Percentiles rank a stretch among this genome's conserved stretches.
These are phyloP conservation scores for Circinella minor DNA, from an alignment of 371 early-diverging fungal genomes.

Conservation along the genomic window DNA sequence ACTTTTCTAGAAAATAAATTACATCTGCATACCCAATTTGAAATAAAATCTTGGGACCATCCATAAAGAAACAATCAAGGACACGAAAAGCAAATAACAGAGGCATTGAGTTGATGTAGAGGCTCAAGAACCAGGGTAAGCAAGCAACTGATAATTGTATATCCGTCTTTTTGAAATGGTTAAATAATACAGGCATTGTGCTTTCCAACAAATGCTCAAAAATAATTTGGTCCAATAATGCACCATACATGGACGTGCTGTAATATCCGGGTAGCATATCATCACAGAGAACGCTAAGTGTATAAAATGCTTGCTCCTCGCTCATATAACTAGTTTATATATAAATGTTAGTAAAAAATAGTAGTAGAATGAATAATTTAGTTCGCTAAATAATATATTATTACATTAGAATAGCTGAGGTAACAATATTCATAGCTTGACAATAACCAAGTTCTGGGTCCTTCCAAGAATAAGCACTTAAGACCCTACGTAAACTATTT, in stretches of 20 bases:
- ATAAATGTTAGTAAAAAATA: neutral
- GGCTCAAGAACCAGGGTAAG: conserved; percentile 95
- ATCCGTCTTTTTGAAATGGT: conserved; percentile 83
- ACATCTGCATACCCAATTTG: conserved; percentile 72
- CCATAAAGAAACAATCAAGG: conserved; percentile 94
- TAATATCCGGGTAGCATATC: conserved; percentile 94
- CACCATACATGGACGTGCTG: conserved; percentile 97
- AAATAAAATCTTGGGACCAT: conserved; percentile 93
- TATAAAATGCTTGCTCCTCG: conserved; percentile 98
- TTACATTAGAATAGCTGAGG: conserved; percentile 89
- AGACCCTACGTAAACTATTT: conserved; percentile 84
- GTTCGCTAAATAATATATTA: neutral
- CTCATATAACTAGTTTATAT: conserved; percentile 69
- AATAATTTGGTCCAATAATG: conserved; percentile 91
- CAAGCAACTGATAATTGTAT: conserved; percentile 95
- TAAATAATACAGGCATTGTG: conserved; percentile 78
- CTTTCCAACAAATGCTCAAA: conserved; percentile 87
- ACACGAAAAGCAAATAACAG: conserved; percentile 86
- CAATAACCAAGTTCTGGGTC: conserved; percentile 96
- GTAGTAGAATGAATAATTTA: too few species aligned
- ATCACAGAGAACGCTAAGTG: conserved; percentile 87
- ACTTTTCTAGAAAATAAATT: too few species aligned
- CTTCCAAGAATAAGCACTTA: conserved; percentile 86
- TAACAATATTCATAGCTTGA: conserved; percentile 99
- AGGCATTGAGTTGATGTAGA: conserved; percentile 95